Evolutionary conservation across 169 alveolate species (phyloP), one percentile per base, ranked within the genome.

Genomic region (Babesia ovata): DNA sequence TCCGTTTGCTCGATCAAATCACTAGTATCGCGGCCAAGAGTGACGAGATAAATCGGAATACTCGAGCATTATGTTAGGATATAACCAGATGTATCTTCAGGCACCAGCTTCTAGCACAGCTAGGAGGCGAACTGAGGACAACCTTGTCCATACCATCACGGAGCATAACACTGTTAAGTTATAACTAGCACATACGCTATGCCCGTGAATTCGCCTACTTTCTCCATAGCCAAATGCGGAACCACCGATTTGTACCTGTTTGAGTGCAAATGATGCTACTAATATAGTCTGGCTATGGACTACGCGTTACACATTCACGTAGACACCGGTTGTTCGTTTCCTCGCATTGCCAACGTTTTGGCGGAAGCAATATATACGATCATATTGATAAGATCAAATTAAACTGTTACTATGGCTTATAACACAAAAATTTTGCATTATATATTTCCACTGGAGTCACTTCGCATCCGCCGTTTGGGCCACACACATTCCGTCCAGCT

Each of bases 191-290:
- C 6, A 33, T 33, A 33, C 2, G 2, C 39, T 6, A 33, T 6
- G 39, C 39, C 39, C 39, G 39, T 33, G 39, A 33, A 33, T 33
- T 4, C 6, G 39, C 39, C 6, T 33, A 33, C 6, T 33, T 6
- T 4, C 10, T 4, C 2, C 2, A 4, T 2, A 89, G 93, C 92
- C 10, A 82, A 75, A 36, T 92, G 92, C 36, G 93, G 93, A 17
- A 73, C 60, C 62, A 89, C 92, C 44, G 86, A 85, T 22, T 73
- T 66, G 11, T 85, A 92, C 60, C 92, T 92, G 3, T 89, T 85
- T 53, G 93, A 89, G 28, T 89, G 93, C 28, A 70, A 54, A 59
- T 89, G 93, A 49, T 89, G 93, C 71, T 89, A 78, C 57, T 89
- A 70, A 85, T 42, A 50, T 19, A 16, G 29, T 2, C 24, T 9